Conservation (phyloP, 306 rosid species). For the Cyclanthera cordifolia region DNA sequence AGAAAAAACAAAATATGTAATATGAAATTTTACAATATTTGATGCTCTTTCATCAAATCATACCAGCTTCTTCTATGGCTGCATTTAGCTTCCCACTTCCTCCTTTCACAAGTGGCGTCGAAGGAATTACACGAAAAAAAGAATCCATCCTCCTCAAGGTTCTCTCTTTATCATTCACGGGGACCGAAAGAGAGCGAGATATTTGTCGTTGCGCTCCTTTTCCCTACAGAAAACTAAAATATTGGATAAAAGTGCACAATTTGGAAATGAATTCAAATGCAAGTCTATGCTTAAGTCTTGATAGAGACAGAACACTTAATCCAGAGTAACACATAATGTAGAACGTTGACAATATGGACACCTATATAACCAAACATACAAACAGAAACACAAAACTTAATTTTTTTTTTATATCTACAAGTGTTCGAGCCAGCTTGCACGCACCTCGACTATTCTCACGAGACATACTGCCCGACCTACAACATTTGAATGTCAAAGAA, state of each 20-base stretch:
- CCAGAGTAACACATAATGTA: neutral
- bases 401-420: no score
- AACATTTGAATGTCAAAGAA: no score
- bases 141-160: conserved; percentile 59
- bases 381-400: no score
- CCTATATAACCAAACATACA: no score
- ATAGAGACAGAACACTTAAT: no score
- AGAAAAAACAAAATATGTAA: neutral
- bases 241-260: neutral
- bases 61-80: conserved; percentile 54
- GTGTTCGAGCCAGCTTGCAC: no score
- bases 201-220: conserved; percentile 36
- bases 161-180: conserved; percentile 43
- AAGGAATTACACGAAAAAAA: conserved; percentile 67
- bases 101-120: conserved; percentile 64
- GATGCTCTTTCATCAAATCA: conserved; percentile 6
- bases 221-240: conserved; percentile 31
- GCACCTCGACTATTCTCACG: no score
- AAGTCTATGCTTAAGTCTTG: neutral
- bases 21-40: neutral
- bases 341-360: neutral
- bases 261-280: neutral
- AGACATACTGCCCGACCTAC: no score
- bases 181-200: conserved; percentile 78
- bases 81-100: conserved; percentile 24